Evolutionary conservation across 768 basidiomycete species (phyloP).

Genomic region (Psilocybe sp.): DNA sequence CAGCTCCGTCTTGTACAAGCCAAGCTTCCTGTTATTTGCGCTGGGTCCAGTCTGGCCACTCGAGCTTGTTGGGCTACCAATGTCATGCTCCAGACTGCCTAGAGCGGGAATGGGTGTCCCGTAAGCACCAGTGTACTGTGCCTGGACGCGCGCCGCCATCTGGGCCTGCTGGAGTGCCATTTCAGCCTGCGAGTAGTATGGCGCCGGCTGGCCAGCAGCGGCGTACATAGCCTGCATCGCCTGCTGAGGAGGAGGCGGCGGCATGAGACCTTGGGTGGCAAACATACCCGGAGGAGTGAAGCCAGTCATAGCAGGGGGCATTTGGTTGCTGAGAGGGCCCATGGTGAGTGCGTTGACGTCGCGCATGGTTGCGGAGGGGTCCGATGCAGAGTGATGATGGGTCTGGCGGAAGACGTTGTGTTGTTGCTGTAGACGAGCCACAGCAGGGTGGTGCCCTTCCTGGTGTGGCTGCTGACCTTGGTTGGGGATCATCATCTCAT

Average conservation of each 20-base stretch:
- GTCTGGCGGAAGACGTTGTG: constrained; percentile 68
- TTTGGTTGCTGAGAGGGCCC: constrained; percentile 47
- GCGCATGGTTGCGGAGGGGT: constrained; percentile 66
- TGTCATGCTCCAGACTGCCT: constrained; percentile 29
- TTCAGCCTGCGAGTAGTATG: constrained; percentile 61
- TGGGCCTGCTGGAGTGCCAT: constrained; percentile 47
- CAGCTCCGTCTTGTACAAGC: constrained; percentile 87
- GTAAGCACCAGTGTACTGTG: constrained; percentile 58
- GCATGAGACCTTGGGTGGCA: constrained; percentile 36
- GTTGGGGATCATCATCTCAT: constrained; percentile 62
- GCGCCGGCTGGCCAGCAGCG: constrained; percentile 36
- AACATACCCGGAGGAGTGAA: constrained; percentile 53
- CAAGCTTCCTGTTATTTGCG: constrained; percentile 88
- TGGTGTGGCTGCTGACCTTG: constrained; percentile 42
- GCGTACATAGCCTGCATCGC: constrained; percentile 50
- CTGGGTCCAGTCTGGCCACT: constrained; percentile 67
- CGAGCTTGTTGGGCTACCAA: constrained; percentile 42
- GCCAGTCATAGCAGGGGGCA: constrained; percentile 39
- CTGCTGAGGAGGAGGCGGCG: constrained; percentile 39
- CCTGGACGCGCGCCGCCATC: constrained; percentile 62
- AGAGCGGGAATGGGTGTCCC: constrained; percentile 26
- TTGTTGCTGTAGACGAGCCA: constrained; percentile 77
- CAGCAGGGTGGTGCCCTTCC: constrained; percentile 62
- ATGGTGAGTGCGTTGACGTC: constrained; percentile 63
- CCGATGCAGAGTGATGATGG: constrained; percentile 83